These are phyloP conservation scores for Oehlia diaphana DNA, from an alignment of 192 early-diverging fungal genomes.

Conservation along the genomic window DNA sequence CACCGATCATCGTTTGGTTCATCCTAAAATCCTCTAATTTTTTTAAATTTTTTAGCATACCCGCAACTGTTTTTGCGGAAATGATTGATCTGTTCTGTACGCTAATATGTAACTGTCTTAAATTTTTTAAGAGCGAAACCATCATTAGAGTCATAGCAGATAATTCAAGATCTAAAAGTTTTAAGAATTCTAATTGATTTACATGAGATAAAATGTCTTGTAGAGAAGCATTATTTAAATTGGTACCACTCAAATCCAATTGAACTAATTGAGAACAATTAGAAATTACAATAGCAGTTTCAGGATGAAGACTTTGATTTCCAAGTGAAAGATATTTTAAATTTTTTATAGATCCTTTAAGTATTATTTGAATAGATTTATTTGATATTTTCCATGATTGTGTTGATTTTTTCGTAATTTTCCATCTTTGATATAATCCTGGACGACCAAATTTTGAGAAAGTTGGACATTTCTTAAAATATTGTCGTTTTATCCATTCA, in stretches of 20 bases:
- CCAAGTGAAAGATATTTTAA: slow-evolving; percentile 9
- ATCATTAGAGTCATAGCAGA: slow-evolving; percentile 9
- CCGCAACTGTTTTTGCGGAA: neutral
- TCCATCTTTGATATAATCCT: slow-evolving; percentile 8
- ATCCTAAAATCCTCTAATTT: slow-evolving; percentile 21
- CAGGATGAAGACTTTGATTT: neutral
- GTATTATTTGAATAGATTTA: neutral
- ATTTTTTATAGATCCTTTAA: neutral
- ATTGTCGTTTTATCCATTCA: slow-evolving; percentile 1
- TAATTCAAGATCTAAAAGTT: slow-evolving; percentile 12
- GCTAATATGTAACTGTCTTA: slow-evolving; percentile 6
- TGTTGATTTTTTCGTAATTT: neutral
- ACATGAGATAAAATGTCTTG: neutral
- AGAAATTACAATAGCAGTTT: neutral
- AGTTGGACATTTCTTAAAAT: slow-evolving; percentile 15
- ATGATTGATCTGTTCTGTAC: neutral
- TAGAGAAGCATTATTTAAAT: slow-evolving; percentile 8
- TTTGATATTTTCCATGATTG: neutral
- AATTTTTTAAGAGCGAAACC: neutral
- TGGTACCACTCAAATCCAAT: slow-evolving; percentile 9
- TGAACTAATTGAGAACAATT: neutral
- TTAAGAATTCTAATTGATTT: neutral
- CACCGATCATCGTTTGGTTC: slow-evolving; percentile 20
- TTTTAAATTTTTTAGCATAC: neutral
- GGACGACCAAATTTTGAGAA: neutral